Percentiles rank a stretch among this genome's conserved stretches.
Conservation (phyloP, 352 stramenopile genomes). For the Blastocystis sp. region DNA sequence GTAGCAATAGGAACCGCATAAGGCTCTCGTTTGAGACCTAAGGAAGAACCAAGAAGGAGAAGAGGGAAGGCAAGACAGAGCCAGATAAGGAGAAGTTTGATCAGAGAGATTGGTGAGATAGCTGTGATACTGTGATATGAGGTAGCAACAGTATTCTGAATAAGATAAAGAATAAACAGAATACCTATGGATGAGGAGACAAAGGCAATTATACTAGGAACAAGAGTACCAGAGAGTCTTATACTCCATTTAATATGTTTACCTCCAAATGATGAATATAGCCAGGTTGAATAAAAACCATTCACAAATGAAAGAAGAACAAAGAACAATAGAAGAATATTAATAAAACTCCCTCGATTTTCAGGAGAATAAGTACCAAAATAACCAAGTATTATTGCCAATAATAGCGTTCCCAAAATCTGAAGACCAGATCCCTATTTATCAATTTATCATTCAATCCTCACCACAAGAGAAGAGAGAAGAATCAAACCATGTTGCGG, state of each 20-base stretch:
- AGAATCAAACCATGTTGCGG: constrained; percentile 84
- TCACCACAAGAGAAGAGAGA: constrained; percentile 83
- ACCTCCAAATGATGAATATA: constrained; percentile 95
- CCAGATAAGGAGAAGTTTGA: constrained; percentile 96
- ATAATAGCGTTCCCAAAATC: constrained; percentile 85
- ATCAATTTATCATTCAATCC: background rate
- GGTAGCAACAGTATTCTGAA: constrained; percentile 91
- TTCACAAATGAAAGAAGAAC: constrained; percentile 88
- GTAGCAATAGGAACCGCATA: constrained; percentile 85
- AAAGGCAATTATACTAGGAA: constrained; percentile 70
- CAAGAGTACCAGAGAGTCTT: constrained; percentile 85
- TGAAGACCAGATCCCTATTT: constrained; percentile 85
- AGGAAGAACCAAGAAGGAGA: constrained; percentile 94
- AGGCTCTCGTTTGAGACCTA: constrained; percentile 85
- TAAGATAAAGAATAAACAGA: constrained; percentile 89
- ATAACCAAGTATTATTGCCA: constrained; percentile 89
- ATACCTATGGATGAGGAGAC: constrained; percentile 69
- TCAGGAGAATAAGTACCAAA: constrained; percentile 88
- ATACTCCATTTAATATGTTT: constrained; percentile 94
- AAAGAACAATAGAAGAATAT: constrained; percentile 91
- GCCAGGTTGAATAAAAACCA: constrained; percentile 85
- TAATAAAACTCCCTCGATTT: constrained; percentile 92
- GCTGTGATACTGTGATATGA: constrained; percentile 81
- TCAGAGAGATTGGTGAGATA: constrained; percentile 90
- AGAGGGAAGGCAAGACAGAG: constrained; percentile 94